These are phyloP conservation scores for Trypanosoma scelopori DNA, from an alignment of 208 protist species.

Conservation along the genomic window DNA sequence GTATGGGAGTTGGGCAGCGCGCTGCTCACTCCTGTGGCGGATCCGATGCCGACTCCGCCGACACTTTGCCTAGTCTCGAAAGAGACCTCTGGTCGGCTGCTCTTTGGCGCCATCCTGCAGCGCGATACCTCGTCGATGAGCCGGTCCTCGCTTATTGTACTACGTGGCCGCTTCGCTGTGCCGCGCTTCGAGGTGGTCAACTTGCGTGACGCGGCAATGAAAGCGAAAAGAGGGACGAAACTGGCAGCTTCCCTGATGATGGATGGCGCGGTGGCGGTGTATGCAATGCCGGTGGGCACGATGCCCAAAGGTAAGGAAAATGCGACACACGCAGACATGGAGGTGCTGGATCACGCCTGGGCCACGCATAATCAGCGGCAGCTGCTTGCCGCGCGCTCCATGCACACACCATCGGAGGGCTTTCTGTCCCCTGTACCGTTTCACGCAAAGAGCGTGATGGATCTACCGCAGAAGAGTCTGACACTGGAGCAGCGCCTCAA, in stretches of 20 bases:
- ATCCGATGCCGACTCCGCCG: conserved; percentile 57
- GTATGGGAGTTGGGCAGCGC: conserved; percentile 52
- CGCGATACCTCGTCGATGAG: background rate
- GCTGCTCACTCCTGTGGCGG: conserved; percentile 44
- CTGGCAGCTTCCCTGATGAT: background rate
- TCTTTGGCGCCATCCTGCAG: conserved; percentile 39
- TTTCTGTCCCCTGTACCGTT: conserved; percentile 45
- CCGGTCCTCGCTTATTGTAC: conserved; percentile 38
- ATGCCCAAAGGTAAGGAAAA: background rate
- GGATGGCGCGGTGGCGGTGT: conserved; percentile 14
- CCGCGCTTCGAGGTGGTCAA: conserved; percentile 57
- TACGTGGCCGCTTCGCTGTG: conserved; percentile 71
- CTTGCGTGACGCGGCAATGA: conserved; percentile 18
- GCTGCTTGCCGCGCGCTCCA: conserved; percentile 51
- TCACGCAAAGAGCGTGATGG: conserved; percentile 69
- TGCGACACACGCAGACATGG: conserved; percentile 23
- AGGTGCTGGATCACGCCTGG: conserved; percentile 30
- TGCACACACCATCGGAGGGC: conserved; percentile 46
- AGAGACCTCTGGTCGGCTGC: conserved; percentile 33
- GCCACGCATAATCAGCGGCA: conserved; percentile 35
- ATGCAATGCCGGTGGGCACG: conserved; percentile 10
- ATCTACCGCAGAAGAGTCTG: conserved; percentile 61
- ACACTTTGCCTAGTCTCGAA: conserved; percentile 53
- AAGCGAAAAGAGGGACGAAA: background rate
- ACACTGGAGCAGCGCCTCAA: conserved; percentile 79